phyloP scores from a whole-genome alignment of 495 filamentous ascomycete genomes.

The Aspergillus incahuasiensis region DNA sequence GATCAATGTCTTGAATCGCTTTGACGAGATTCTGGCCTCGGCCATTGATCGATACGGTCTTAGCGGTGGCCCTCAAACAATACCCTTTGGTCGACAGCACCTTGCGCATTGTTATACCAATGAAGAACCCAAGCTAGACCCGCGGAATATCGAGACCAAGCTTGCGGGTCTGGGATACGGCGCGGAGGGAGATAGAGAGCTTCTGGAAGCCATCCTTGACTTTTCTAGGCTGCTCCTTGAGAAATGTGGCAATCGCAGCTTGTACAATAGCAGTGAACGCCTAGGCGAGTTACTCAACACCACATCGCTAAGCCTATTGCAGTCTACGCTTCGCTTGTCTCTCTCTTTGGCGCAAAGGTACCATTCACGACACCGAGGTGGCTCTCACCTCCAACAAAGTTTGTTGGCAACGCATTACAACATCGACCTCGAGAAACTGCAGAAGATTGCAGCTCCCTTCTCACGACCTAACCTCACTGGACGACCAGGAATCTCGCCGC shows the following conservation, averaged over 20 bases:
- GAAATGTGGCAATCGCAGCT: constrained; percentile 93
- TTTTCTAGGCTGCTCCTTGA: constrained; percentile 86
- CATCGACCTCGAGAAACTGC: constrained; percentile 84
- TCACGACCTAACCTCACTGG: constrained; percentile 53
- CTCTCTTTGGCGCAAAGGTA: constrained; percentile 88
- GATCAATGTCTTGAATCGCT: constrained; percentile 91
- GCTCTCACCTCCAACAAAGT: constrained; percentile 61
- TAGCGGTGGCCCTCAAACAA: constrained; percentile 71
- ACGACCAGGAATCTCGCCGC: constrained; percentile 37
- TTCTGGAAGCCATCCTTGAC: constrained; percentile 71
- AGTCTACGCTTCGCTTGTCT: constrained; percentile 67
- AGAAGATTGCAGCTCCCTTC: constrained; percentile 78
- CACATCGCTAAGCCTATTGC: constrained; percentile 71
- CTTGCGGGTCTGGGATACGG: constrained; percentile 58
- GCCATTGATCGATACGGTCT: constrained; percentile 80
- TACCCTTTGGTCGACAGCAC: constrained; percentile 62
- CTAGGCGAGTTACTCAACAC: constrained; percentile 84
- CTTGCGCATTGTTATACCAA: constrained; percentile 51
- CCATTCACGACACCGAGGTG: constrained; percentile 71
- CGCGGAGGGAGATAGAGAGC: constrained; percentile 68
- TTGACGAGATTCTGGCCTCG: constrained; percentile 80
- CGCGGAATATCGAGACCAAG: constrained; percentile 48
- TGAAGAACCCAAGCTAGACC: constrained; percentile 33
- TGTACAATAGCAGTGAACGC: constrained; percentile 88
- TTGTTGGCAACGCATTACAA: constrained; percentile 86